A percentile compares a stretch with the other conserved stretches of the same genome.
phyloP scores from a whole-genome alignment of 805 yeast genomes.

The Nakazawaea wyomingensis region DNA sequence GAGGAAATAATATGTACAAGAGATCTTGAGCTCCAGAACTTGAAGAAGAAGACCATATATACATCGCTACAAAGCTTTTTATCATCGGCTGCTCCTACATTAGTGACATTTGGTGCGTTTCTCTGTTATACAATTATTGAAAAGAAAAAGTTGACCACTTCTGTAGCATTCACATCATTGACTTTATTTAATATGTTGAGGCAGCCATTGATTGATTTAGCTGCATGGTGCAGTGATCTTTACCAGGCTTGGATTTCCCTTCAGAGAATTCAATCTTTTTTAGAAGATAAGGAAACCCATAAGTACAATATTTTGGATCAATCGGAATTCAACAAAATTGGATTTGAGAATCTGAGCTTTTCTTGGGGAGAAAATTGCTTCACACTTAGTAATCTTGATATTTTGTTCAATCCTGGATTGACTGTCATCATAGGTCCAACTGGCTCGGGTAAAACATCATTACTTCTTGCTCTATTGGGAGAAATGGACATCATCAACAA shows the following conservation, averaged over 20 bases:
- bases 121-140: conserved; percentile 37
- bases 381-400: conserved; percentile 66
- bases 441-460: conserved; percentile 91
- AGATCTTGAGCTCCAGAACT: conserved; percentile 30
- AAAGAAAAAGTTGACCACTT: conserved; percentile 38
- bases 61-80: conserved; percentile 34
- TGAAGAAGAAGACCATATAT: conserved; percentile 27
- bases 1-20: conserved; percentile 34
- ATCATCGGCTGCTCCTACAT: conserved; percentile 39
- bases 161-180: conserved; percentile 41
- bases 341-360: conserved; percentile 15
- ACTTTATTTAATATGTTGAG: conserved; percentile 41
- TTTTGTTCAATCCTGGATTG: conserved; percentile 66
- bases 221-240: conserved; percentile 9
- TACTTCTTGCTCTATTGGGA: conserved; percentile 84
- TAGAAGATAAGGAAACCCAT: conserved; percentile 37
- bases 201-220: conserved; percentile 28
- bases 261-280: conserved; percentile 24
- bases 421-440: conserved; percentile 92
- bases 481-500: conserved; percentile 68
- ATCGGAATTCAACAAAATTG: conserved; percentile 29
- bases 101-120: conserved; percentile 37
- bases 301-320: conserved; percentile 37
- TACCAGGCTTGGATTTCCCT: conserved; percentile 7
- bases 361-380: conserved; percentile 45